These are phyloP conservation scores for Cryptococcus deneoformans DNA, from an alignment of 1,284 basidiomycete species.

Conservation along the genomic window DNA sequence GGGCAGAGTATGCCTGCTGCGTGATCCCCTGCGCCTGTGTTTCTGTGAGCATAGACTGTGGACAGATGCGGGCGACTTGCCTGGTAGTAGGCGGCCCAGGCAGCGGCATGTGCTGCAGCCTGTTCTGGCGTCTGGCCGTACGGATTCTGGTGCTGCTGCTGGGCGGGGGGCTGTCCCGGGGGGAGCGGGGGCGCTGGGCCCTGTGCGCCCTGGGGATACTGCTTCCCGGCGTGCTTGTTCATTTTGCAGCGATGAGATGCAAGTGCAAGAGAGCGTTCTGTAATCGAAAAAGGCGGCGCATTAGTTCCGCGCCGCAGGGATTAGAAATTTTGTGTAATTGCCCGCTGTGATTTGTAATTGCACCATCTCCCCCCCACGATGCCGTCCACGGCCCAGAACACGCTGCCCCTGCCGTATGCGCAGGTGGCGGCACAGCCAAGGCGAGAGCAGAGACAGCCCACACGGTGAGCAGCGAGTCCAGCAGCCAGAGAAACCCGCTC, in stretches of 20 bases:
- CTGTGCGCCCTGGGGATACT: conserved; percentile 35
- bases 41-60: no score
- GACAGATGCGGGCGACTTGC: conserved; percentile 23
- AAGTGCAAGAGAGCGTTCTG: not conserved
- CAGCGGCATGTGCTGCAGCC: conserved; percentile 39
- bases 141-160: conserved; percentile 49
- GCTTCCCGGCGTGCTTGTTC: conserved; percentile 39
- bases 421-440: conserved; percentile 33
- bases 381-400: conserved; percentile 10
- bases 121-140: conserved; percentile 18
- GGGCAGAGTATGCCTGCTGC: conserved; percentile 15
- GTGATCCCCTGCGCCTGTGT: conserved; percentile 31
- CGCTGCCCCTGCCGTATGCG: conserved; percentile 47
- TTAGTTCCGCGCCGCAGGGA: no score
- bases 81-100: conserved; percentile 49
- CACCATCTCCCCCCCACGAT: conserved; percentile 1
- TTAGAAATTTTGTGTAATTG: not conserved
- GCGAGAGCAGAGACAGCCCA: conserved; percentile 46
- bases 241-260: conserved; percentile 8
- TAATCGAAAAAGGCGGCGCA: not conserved
- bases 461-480: conserved; percentile 35
- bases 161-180: conserved; percentile 48
- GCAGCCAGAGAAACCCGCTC: not conserved
- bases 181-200: conserved; percentile 53
- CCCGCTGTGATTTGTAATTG: no score